Evolutionary conservation across 2,329 filamentous ascomycete genomes (phyloP).

Genomic region (Sporothrix mexicana): DNA sequence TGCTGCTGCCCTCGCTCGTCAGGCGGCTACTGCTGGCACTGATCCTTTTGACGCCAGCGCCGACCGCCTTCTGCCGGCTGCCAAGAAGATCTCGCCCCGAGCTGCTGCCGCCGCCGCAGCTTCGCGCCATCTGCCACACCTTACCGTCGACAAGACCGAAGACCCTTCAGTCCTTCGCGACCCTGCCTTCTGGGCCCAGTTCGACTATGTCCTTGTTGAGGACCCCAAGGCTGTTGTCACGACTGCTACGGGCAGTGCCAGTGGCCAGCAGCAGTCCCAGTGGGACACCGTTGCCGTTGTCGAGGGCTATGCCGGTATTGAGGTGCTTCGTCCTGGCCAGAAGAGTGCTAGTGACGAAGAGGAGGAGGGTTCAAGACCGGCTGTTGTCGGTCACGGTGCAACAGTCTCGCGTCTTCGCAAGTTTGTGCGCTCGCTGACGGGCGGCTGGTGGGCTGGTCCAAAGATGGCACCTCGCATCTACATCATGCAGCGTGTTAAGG

Average conservation of each 20-base stretch:
- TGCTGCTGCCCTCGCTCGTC: background rate
- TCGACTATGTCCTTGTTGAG: conserved; percentile 68
- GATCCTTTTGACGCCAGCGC: conserved; percentile 33
- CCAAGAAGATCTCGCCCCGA: background rate
- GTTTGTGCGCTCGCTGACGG: conserved; percentile 53
- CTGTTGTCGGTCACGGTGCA: conserved; percentile 54
- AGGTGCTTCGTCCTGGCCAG: conserved; percentile 59
- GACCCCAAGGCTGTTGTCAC: conserved; percentile 55
- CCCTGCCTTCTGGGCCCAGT: conserved; percentile 65
- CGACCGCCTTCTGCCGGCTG: background rate
- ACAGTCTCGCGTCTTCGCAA: conserved; percentile 49
- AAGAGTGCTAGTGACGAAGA: conserved; percentile 36
- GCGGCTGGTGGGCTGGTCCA: conserved; percentile 70
- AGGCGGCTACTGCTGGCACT: conserved; percentile 5
- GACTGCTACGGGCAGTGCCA: conserved; percentile 39
- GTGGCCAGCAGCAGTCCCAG: conserved; percentile 17
- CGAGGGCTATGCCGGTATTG: conserved; percentile 63
- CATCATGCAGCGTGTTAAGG: conserved; percentile 51
- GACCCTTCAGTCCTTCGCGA: conserved; percentile 51
- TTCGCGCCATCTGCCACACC: conserved; percentile 22
- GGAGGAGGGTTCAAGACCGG: conserved; percentile 35
- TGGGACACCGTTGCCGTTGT: conserved; percentile 66
- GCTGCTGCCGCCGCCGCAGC: background rate
- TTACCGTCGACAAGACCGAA: conserved; percentile 68
- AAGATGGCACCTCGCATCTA: conserved; percentile 62